phyloP scores from a whole-genome alignment of 2,329 filamentous ascomycete genomes.

The Nemania sp. region DNA sequence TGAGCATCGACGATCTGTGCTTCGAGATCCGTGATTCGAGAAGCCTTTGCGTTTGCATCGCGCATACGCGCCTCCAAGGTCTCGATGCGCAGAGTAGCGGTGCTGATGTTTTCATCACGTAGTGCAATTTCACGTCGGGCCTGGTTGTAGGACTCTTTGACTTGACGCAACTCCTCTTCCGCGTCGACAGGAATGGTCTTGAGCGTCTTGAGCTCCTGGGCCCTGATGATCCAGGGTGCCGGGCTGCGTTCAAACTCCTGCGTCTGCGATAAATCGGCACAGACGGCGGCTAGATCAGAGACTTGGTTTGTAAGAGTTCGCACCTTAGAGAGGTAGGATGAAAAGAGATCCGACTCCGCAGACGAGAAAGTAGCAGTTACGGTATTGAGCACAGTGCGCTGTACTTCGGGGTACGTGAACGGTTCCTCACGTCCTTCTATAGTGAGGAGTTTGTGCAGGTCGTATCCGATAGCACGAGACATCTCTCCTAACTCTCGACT shows the following conservation, averaged over 20 bases:
- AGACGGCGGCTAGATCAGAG: conserved; percentile 70
- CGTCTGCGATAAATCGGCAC: conserved; percentile 70
- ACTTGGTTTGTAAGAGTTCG: conserved; percentile 66
- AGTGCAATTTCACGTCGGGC: conserved; percentile 71
- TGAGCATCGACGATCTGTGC: conserved; percentile 57
- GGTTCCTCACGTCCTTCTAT: conserved; percentile 73
- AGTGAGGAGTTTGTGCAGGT: conserved; percentile 66
- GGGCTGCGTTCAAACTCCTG: conserved; percentile 76
- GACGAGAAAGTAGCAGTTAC: conserved; percentile 55
- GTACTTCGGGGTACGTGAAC: conserved; percentile 68
- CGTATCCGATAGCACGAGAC: conserved; percentile 67
- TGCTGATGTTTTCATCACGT: conserved; percentile 82
- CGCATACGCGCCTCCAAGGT: conserved; percentile 86
- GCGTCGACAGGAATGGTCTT: conserved; percentile 80
- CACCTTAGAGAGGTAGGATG: conserved; percentile 68
- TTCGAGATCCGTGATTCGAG: conserved; percentile 68
- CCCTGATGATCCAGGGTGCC: conserved; percentile 82
- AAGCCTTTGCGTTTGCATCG: conserved; percentile 77
- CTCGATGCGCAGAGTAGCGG: conserved; percentile 88
- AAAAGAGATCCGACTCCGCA: conserved; percentile 70
- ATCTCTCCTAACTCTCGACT: conserved; percentile 68
- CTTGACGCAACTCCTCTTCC: conserved; percentile 78
- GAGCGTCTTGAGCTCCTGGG: conserved; percentile 78
- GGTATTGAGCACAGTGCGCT: conserved; percentile 62
- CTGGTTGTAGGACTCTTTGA: conserved; percentile 80